Percentiles rank a stretch among this genome's conserved stretches.
Conservation (phyloP, 306 rosid species). For the Rosa persica region DNA sequence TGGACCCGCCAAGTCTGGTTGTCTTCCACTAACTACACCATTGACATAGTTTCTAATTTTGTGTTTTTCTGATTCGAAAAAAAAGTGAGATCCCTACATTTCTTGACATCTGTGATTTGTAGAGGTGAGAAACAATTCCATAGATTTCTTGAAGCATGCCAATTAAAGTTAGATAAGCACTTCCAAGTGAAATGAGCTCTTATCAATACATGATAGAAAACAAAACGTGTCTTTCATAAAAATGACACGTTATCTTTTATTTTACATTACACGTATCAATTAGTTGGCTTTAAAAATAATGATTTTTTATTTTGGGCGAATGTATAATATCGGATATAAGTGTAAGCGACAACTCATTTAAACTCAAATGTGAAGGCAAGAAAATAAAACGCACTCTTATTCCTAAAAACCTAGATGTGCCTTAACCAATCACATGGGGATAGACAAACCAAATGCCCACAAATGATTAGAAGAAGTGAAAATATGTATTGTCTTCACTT, state of each 20-base stretch:
- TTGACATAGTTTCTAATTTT: not conserved
- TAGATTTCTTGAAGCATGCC: not conserved
- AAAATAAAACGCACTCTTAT: not conserved
- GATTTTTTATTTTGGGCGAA: not conserved
- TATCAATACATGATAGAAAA: not conserved
- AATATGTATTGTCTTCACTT: not conserved
- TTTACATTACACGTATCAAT: not conserved
- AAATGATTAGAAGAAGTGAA: not conserved
- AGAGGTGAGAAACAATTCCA: not conserved
- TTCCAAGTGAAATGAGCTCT: not conserved
- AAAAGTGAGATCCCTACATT: not conserved
- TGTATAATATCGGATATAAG: not conserved
- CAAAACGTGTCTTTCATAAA: not conserved
- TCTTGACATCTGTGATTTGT: not conserved
- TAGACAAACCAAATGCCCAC: not conserved
- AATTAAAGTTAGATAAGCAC: not conserved
- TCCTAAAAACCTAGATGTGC: not conserved
- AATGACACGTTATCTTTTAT: not conserved
- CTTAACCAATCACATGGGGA: not conserved
- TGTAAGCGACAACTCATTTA: not conserved
- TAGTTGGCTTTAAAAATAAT: not conserved
- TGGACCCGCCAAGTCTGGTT: slow-evolving; percentile 33
- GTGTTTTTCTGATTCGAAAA: not conserved
- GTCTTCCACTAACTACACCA: slow-evolving; percentile 15
- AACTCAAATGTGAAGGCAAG: not conserved